phyloP scores from a whole-genome alignment of 2,329 filamentous ascomycete genomes.

The Alternaria sp. region DNA sequence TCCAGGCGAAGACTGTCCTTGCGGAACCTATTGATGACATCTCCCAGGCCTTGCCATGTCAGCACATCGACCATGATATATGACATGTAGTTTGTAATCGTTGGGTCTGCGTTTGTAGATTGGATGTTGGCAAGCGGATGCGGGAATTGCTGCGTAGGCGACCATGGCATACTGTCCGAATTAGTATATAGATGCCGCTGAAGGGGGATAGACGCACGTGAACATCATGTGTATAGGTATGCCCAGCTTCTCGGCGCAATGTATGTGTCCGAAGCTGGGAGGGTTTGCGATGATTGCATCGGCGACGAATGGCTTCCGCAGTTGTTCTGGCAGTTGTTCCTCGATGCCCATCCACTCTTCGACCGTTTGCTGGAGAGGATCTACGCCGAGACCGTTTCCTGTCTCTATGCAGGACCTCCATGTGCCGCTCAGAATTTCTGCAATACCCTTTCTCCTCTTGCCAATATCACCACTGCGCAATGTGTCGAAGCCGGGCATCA shows the following conservation, averaged over 20 bases:
- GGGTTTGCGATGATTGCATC: constrained; percentile 83
- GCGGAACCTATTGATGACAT: constrained; percentile 88
- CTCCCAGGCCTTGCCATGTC: constrained; percentile 91
- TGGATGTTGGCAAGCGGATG: constrained; percentile 87
- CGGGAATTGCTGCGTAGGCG: constrained; percentile 82
- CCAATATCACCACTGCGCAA: constrained; percentile 79
- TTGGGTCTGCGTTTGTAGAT: constrained; percentile 75
- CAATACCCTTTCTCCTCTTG: constrained; percentile 76
- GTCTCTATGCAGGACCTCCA: constrained; percentile 87
- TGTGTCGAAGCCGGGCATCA: constrained; percentile 83
- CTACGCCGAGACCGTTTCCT: constrained; percentile 68
- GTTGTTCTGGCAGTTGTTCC: constrained; percentile 48
- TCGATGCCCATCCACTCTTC: constrained; percentile 58
- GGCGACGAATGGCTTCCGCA: constrained; percentile 74
- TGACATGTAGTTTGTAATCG: constrained; percentile 82
- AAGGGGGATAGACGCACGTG: constrained; percentile 64
- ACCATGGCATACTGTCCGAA: constrained; percentile 78
- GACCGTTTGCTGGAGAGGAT: constrained; percentile 62
- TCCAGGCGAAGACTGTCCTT: constrained; percentile 78
- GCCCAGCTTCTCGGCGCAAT: constrained; percentile 77
- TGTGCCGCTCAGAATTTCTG: constrained; percentile 81
- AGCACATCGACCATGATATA: constrained; percentile 89
- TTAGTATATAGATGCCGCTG: constrained; percentile 1
- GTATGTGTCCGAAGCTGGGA: constrained; percentile 78
- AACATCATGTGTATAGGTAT: constrained; percentile 88